Evolutionary conservation across 1,284 basidiomycete genomes (phyloP).

Genomic region (Volvariella surrecta): DNA sequence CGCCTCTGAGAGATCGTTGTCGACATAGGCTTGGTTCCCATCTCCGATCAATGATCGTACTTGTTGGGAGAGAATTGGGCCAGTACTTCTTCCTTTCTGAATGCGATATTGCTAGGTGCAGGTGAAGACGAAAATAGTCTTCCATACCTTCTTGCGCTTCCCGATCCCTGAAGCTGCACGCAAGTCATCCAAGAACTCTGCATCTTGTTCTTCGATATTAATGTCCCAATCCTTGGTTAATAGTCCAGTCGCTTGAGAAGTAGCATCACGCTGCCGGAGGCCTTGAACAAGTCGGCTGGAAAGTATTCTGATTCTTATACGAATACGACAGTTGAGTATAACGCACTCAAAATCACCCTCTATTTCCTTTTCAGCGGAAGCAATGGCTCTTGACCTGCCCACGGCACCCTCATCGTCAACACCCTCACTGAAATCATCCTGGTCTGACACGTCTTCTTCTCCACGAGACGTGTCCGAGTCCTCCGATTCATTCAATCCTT

Average conservation of each 20-base stretch:
- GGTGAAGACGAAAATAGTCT: background rate
- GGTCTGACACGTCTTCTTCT: slow-evolving; percentile 3
- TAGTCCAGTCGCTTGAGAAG: slow-evolving; percentile 33
- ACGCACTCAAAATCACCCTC: slow-evolving; percentile 40
- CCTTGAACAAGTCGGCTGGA: slow-evolving; percentile 53
- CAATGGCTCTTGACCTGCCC: slow-evolving; percentile 10
- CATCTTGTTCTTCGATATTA: slow-evolving; percentile 54
- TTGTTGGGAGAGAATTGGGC: slow-evolving; percentile 70
- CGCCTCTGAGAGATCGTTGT: slow-evolving; percentile 59
- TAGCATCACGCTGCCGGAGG: slow-evolving; percentile 45
- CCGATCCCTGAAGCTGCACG: slow-evolving; percentile 65
- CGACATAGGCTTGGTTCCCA: slow-evolving; percentile 84
- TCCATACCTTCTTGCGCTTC: slow-evolving; percentile 37
- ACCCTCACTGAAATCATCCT: slow-evolving; percentile 11
- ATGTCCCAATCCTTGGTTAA: slow-evolving; percentile 64
- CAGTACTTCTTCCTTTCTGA: slow-evolving; percentile 27
- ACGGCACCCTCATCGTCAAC: slow-evolving; percentile 9
- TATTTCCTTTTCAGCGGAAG: slow-evolving; percentile 28
- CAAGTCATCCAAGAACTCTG: slow-evolving; percentile 61
- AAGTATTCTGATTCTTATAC: slow-evolving; percentile 4
- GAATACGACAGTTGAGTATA: background rate
- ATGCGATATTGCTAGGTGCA: background rate
- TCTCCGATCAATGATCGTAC: slow-evolving; percentile 77
- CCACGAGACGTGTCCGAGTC: background rate
- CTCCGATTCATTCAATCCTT: too few relatives aligned